These are phyloP conservation scores for Cyphellophora europaea DNA, from an alignment of 2,329 filamentous ascomycete species.

Conservation along the genomic window DNA sequence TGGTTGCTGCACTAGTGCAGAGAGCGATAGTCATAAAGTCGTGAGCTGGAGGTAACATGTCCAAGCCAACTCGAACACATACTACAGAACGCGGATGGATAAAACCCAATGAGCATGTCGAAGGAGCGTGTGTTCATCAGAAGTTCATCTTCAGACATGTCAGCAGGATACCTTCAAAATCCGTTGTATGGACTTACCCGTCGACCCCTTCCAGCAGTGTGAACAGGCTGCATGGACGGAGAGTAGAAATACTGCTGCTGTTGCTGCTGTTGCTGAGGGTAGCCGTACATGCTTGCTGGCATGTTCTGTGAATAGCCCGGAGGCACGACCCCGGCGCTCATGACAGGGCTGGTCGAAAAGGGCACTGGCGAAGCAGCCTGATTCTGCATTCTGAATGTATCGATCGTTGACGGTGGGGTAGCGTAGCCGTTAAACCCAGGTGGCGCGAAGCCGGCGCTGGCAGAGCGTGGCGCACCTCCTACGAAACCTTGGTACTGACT, in stretches of 20 bases:
- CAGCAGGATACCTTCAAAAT: too few species aligned
- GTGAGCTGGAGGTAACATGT: too few species aligned
- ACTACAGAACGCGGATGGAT: too few species aligned
- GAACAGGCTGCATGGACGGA: constrained; percentile 30
- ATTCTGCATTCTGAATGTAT: constrained; percentile 31
- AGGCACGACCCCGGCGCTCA: constrained; percentile 33
- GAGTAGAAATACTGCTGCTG: constrained; percentile 28
- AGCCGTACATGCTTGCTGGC: constrained; percentile 40
- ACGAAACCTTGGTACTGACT: constrained; percentile 50
- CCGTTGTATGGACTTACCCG: constrained; percentile 13
- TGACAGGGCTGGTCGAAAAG: constrained; percentile 33
- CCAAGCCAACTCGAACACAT: too few species aligned
- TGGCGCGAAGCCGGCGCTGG: constrained; percentile 36
- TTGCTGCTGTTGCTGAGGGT: constrained; percentile 41
- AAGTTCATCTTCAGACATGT: neutral
- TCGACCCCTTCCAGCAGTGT: constrained; percentile 43
- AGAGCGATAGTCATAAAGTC: too few species aligned
- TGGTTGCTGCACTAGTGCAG: too few species aligned
- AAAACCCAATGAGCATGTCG: too few species aligned
- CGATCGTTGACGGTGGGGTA: constrained; percentile 29
- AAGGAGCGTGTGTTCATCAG: too few species aligned
- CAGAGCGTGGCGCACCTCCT: constrained; percentile 34
- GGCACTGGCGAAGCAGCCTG: constrained; percentile 28
- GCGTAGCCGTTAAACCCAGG: constrained; percentile 33
- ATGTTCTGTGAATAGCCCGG: constrained; percentile 37